Evolutionary conservation across 2,329 filamentous ascomycete genomes (phyloP), one percentile per base, ranked within the genome.

Genomic region (Blastomyces silverae): DNA sequence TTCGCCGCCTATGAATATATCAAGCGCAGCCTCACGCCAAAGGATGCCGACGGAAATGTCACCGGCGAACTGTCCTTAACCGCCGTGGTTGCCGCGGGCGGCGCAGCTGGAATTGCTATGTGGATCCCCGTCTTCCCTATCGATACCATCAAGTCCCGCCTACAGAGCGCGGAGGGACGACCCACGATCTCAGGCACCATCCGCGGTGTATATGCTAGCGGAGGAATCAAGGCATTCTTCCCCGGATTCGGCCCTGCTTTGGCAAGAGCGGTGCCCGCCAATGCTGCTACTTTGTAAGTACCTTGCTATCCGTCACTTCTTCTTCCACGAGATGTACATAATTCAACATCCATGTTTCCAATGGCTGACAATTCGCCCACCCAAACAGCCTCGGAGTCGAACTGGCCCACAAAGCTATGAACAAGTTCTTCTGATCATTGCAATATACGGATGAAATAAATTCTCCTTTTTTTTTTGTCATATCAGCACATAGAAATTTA

Each of bases 81-180:
- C 1, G 94, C 94, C 13, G 85, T 99, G 65, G 91, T 92, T 71
- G 85, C 86, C 37, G 94, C 94, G 1, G 94, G 94, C 71, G 94
- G 90, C 68, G 90, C 88, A 3, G 94, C 94, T 0, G 94, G 94
- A 73, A 86, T 99, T 34, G 94, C 94, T 68, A 99, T 99, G 94
- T 99, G 94, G 94, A 94, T 97, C 70, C 92, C 94, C 63, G 92
- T 99, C 53, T 99, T 99, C 85, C 94, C 94, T 28, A 85, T 99
- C 69, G 94, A 99, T 74, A 99, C 94, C 0, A 88, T 99, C 80
- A 99, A 99, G 85, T 92, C 89, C 68, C 84, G 92, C 48, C 80
- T 99, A 75, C 94, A 99, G 83, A 96, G 91, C 55, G 91, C 91
- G 53, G 90, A 94, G 73, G 92, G 91, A 60, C 89, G 89, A 70